Evolutionary conservation across 2,329 filamentous ascomycete genomes (phyloP).

Genomic region (Leptographium procerum): DNA sequence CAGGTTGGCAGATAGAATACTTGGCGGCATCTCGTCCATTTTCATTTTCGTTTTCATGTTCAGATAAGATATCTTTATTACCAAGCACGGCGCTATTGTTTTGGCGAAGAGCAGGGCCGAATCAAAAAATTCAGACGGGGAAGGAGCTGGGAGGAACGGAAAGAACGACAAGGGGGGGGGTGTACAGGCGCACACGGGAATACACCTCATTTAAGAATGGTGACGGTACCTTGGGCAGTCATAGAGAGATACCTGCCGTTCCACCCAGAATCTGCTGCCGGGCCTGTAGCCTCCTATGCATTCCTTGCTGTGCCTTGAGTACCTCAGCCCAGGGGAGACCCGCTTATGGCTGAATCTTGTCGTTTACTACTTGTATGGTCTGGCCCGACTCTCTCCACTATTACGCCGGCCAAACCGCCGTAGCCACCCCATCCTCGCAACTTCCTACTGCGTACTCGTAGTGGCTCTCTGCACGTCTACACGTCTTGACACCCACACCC

Average conservation of each 20-base stretch:
- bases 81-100: constrained; percentile 11
- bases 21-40: too few relatives aligned
- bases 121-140: constrained; percentile 5
- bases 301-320: not conserved
- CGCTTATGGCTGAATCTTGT: constrained; percentile 12
- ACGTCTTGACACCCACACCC: not conserved
- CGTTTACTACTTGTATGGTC: too few relatives aligned
- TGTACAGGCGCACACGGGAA: not conserved
- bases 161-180: not conserved
- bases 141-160: not conserved
- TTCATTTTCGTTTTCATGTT: too few relatives aligned
- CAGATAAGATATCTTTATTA: too few relatives aligned
- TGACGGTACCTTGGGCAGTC: not conserved
- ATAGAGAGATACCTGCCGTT: not conserved
- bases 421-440: constrained; percentile 20
- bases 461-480: not conserved
- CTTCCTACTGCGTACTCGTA: not conserved
- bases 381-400: constrained; percentile 33
- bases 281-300: not conserved
- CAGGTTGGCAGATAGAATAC: too few relatives aligned
- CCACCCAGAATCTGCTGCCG: not conserved
- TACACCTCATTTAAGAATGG: constrained; percentile 1
- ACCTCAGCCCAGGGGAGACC: constrained; percentile 2
- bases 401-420: constrained; percentile 48
- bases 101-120: constrained; percentile 12